Base-by-base conservation (phyloP, 495 filamentous ascomycete genomes). In the Ramalina intermedia region DNA sequence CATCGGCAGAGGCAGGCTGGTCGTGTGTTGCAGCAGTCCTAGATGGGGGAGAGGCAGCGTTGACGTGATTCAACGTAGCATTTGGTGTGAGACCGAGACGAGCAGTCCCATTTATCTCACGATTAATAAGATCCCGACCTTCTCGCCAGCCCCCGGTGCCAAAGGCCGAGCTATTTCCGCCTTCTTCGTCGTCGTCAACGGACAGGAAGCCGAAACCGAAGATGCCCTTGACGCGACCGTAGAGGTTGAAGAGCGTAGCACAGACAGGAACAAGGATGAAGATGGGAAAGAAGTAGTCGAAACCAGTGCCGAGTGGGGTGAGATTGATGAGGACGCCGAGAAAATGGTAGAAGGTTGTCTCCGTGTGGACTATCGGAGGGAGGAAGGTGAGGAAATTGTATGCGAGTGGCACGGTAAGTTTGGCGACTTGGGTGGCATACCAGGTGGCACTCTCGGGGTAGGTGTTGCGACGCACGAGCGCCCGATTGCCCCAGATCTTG, bases 321-420 rank as follows among this genome's bases (percentile, higher is more conserved):
- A 94, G 73, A 60, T 87, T 79, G 66, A 98, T 88, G 38, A 84
- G 74, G 51, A 76, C 63, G 18, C 91, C 91, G 3, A 98, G 72
- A 58, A 98, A 94, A 29, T 75, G 61, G 60, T 93, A 91, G 65
- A 95, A 98, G 0, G 82, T 77, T 8, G 87, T 95, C 14, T 65
- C 58, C 37, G 70, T 60, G 57, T 84, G 86, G 33, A 90, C 69
- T 6, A 63, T 66, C 20, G 66, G 73, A 6, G 82, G 80, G 17
- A 95, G 61, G 55, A 96, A 88, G 3, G 88, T 94, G 61, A 94
- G 74, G 59, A 98, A 96, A 63, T 98, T 96, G 72, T 93, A 96
- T 17, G 85, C 80, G 16, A 96, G 73, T 3, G 91, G 91, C 4
- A 96, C 87, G 29, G 85, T 93, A 27, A 98, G 74, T 45, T 84